Base-by-base conservation (phyloP, 1,284 basidiomycete species). In the Amylostereum chailletii region DNA sequence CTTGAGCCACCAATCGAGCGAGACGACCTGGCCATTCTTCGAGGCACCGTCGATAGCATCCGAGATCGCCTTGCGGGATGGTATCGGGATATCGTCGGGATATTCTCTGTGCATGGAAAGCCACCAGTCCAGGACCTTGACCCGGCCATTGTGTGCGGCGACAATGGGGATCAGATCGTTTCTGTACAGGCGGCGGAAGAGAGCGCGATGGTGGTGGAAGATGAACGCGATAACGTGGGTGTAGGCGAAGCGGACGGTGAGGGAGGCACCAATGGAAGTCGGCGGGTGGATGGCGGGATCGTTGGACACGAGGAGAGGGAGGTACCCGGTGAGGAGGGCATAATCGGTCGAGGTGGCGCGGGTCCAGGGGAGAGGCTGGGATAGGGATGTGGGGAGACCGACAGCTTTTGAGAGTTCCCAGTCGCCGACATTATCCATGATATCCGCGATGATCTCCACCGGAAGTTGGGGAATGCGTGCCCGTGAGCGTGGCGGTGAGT, bases 371-470 rank as follows among this genome's bases (percentile, higher is more conserved):
- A 71, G 65, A 5, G 88, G 87, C 27, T 72, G 72, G 2, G 76
- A 65, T 1, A 90, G 62, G 29, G 79, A 79, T 3, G 85, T 86
- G 11, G 82, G 83, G 1, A 90, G 66, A 30, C 82, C 80, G 32
- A 91, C 77, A 7, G 89, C 83, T 52, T 79, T 81, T 26, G 81
- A 74, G 11, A 92, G 77, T 58, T 90, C 86, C 85, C 88, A 92
- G 61, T 89, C 83, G 9, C 81, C 83, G 7, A 89, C 65, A 56
- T 81, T 76, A 54, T 89, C 83, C 64, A 90, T 67, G 53, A 90
- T 88, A 47, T 83, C 77, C 5, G 83, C 81, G 34, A 90, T 67
- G 40, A 90, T 74, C 62, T 91, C 88, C 44, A 83, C 71, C 0
- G 88, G 88, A 26, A 90, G 73, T 61, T 84, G 81, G 1, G 87